Evolutionary conservation across 1,139 yeast species (phyloP).

Genomic region (Saccharomyces hybrid): DNA sequence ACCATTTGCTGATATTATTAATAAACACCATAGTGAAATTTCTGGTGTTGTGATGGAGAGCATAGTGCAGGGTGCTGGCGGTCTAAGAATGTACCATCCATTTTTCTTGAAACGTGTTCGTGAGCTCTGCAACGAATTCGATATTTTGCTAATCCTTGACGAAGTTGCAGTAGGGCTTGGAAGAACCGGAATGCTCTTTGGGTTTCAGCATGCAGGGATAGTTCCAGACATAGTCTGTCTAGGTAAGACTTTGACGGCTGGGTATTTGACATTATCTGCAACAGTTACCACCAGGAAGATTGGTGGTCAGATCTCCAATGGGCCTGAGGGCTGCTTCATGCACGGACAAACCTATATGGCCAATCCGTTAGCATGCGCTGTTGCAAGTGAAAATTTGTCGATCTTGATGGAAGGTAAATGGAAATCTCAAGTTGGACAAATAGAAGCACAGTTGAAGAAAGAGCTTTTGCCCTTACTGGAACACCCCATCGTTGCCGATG

Average conservation of each 20-base stretch:
- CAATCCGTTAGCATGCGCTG: conserved; percentile 34
- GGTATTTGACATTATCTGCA: conserved; percentile 31
- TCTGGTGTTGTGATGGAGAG: conserved; percentile 35
- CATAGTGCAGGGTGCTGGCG: conserved; percentile 36
- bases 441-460: conserved; percentile 20
- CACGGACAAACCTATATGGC: conserved; percentile 37
- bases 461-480: conserved; percentile 17
- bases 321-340: conserved; percentile 21
- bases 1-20: not conserved
- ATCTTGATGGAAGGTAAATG: conserved; percentile 25
- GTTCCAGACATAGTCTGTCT: conserved; percentile 31
- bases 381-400: conserved; percentile 31
- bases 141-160: conserved; percentile 31
- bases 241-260: conserved; percentile 32
- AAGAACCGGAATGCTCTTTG: conserved; percentile 32
- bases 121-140: conserved; percentile 29
- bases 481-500: conserved; percentile 10
- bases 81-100: conserved; percentile 31
- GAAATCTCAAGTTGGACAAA: conserved; percentile 17
- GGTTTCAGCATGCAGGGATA: conserved; percentile 28
- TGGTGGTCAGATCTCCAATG: conserved; percentile 11
- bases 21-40: conserved; percentile 23
- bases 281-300: conserved; percentile 25
- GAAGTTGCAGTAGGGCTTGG: conserved; percentile 35
- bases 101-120: conserved; percentile 30